Evolutionary conservation across 257 asterid genomes (phyloP).

Genomic region (Solanum chaucha): DNA sequence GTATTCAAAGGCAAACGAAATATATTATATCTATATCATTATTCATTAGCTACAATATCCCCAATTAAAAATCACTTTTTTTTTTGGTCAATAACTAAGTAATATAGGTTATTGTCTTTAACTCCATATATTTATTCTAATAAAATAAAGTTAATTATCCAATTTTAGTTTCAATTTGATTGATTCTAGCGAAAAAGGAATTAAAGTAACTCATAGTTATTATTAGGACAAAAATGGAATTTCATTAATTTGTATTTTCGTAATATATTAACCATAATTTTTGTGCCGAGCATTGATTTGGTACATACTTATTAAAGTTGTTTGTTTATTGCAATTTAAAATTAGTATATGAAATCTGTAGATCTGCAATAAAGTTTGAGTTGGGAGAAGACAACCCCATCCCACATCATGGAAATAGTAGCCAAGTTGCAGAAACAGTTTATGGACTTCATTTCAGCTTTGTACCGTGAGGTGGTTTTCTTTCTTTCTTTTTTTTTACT

Average conservation of each 20-base stretch:
- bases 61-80: background rate
- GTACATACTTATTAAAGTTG: background rate
- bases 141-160: background rate
- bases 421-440: conserved; percentile 23
- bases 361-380: background rate
- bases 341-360: background rate
- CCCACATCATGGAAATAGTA: conserved; percentile 8
- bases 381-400: background rate
- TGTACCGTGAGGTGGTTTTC: conserved; percentile 19
- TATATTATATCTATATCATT: background rate
- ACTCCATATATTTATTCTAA: background rate
- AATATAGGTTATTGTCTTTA: background rate
- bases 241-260: background rate
- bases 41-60: too few relatives aligned
- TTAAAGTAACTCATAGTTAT: background rate
- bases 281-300: background rate
- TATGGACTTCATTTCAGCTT: conserved; percentile 14
- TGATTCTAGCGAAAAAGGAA: background rate
- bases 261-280: background rate
- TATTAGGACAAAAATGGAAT: background rate
- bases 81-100: background rate
- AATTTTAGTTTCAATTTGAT: background rate
- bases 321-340: background rate
- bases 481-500: background rate
- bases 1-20: background rate